Evolutionary conservation across 345 rosid genomes (phyloP), one percentile per base, ranked within the genome.

Genomic region (Hibiscus mutabilis): DNA sequence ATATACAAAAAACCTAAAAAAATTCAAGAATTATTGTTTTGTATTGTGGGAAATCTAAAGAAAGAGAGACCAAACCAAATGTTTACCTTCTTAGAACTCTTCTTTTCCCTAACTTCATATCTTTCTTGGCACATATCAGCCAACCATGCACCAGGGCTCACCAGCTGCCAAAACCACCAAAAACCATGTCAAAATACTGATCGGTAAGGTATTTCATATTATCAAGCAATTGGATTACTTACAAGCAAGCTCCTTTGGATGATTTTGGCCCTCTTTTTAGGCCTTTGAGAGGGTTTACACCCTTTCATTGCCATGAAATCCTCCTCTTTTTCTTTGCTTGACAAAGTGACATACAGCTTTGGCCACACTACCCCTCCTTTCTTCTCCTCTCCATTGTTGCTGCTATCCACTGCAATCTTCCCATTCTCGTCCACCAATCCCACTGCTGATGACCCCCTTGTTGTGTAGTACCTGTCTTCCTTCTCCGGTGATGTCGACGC

Each of bases 251-350:
- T 88, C 79, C 86, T 88, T 76, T 86, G 93, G 65, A 88, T 80
- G 3, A 83, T 42, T 78, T 88, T 88, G 74, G 91, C 86, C 42
- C 93, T 88, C 85, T 86, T 88, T 66, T 84, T 88, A 44, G 93
- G 93, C 81, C 93, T 84, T 66, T 88, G 93, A 67, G 91, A 85
- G 53, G 83, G 91, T 78, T 88, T 88, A 58, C 93, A 88, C 9
- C 93, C 93, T 79, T 88, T 88, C 93, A 88, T 88, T 6, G 91
- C 91, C 82, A 88, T 73, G 69, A 88, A 88, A 73, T 88, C 93
- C 66, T 88, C 93, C 51, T 88, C 93, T 70, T 88, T 88, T 76
- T 88, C 93, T 82, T 88, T 88, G 83, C 87, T 88, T 22, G 93
- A 88, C 63, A 88, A 79, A 5, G 82, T 71, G 15, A 82, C 78